Percentiles rank a stretch among this genome's conserved stretches.
Conservation (phyloP, 78 protist genomes). For the Tieghemostelium lacteum region DNA sequence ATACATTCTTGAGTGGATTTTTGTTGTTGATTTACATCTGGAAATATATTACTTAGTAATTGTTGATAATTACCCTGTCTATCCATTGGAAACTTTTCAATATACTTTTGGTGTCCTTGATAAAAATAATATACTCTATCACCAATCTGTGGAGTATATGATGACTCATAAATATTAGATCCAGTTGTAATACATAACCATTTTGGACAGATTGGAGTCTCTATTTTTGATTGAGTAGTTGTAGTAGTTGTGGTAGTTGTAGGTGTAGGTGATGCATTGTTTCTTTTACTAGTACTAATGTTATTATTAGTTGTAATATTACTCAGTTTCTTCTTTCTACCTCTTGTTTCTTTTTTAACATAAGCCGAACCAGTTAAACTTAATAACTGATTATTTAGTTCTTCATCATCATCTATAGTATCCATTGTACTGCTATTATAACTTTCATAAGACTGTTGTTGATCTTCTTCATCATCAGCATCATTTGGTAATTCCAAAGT, state of each 20-base stretch:
- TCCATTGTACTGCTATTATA: too few species aligned
- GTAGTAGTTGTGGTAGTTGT: neutral
- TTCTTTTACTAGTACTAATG: neutral
- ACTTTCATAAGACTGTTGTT: neutral
- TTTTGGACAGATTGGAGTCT: conserved; percentile 54
- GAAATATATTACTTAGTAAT: too few species aligned
- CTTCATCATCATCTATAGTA: neutral
- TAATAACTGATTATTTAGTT: neutral
- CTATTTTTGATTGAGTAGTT: neutral
- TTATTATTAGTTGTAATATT: too few species aligned
- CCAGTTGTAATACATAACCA: conserved; percentile 22
- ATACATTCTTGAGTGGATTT: neutral
- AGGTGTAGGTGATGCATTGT: neutral
- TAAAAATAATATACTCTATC: conserved; percentile 53
- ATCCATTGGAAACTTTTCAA: conserved; percentile 42
- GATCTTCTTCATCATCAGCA: conserved; percentile 21
- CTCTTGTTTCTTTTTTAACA: neutral
- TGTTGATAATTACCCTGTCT: too few species aligned
- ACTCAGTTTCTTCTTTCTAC: neutral
- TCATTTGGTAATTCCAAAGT: conserved; percentile 52
- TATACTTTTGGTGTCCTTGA: conserved; percentile 64
- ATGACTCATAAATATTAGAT: conserved; percentile 14
- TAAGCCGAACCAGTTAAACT: neutral
- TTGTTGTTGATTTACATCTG: neutral
- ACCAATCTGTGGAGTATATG: conserved; percentile 63